Base-by-base conservation (phyloP, 139 green algal genomes). In the Penium margaritaceum region DNA sequence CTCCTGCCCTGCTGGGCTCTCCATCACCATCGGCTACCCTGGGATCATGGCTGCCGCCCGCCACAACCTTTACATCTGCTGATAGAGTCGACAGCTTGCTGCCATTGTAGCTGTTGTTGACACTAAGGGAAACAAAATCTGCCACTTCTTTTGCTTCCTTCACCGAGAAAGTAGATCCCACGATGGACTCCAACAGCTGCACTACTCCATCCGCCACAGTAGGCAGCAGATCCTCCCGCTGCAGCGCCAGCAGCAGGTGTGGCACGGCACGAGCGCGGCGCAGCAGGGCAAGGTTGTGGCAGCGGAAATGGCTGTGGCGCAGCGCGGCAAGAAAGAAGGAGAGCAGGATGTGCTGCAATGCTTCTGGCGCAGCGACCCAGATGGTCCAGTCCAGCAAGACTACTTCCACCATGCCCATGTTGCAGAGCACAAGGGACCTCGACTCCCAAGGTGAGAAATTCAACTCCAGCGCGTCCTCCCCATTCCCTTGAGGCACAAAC, bases 371-470 rank as follows among this genome's bases (percentile, higher is more conserved):
- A 14, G 21, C 27, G 14, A 77, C 51, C 74, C 74, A 81, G 12
- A 81, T n/a, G 29, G 67, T 78, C 67, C 67, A 81, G 54, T 81
- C 74, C 30, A 81, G 66, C 36, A 81, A 67, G 14, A 81, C 66
- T 2, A 58, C 21, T 5, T 78, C 55, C 65, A 81, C 67, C 15
- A 81, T 30, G 21, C 35, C 29, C 2, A n/a, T n/a, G n/a, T n/a
- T n/a, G n/a, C n/a, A n/a, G n/a, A n/a, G n/a, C n/a, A n/a, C n/a
- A n/a, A n/a, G n/a, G n/a, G n/a, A n/a, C n/a, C n/a, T n/a, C n/a
- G n/a, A n/a, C n/a, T n/a, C n/a, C n/a, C n/a, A n/a, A n/a, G n/a
- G n/a, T n/a, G n/a, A n/a, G n/a, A n/a, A n/a, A n/a, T n/a, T n/a
- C n/a, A n/a, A n/a, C n/a, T n/a, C n/a, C n/a, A n/a, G n/a, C n/a